Base-by-base conservation (phyloP, 371 early-diverging fungal genomes). In the Sporodiniella umbellata region DNA sequence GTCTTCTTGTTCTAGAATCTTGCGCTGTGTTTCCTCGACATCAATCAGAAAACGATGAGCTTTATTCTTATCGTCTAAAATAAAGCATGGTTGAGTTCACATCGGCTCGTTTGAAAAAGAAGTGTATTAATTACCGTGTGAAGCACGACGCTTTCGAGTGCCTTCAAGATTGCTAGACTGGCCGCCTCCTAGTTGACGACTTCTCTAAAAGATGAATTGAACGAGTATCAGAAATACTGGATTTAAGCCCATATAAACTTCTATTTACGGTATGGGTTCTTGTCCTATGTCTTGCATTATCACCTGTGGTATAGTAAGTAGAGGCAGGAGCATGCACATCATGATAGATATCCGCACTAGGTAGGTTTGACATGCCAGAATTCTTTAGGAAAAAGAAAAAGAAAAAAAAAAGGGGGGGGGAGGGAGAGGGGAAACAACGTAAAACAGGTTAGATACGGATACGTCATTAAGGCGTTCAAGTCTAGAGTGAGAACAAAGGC, bases 1-100 rank as follows among this genome's bases (percentile, higher is more conserved):
- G 66, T 98, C 98, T 68, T 98, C 97, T 60, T 98, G 97, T 47
- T 77, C 85, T 26, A 98, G 69, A 11, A 98, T 80, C 24, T 70
- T 63, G 45, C 85, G 81, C 44, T 89, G 81, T 1, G 93, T 92
- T 52, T 86, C 86, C 43, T 86, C 87, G 0, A 96, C 94, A 53
- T 96, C 89, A 37, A 96, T 80, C 12, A 94, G 66, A 61, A 93
- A 93, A 19, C 82, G 78, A 30, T 89, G 79, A 6, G 92, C 83
- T 43, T 83, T 79, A 45, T 62, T 73, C 63, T 86, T 88, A 51
- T 86, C 90, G 56, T 93, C 94, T 86, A 61, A 7, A 54, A 46
- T 19, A 26, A n/a, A n/a, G n/a, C n/a, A n/a, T n/a, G n/a, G n/a
- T n/a, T n/a, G n/a, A n/a, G n/a, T n/a, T n/a, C n/a, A n/a, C n/a